Base-by-base conservation (phyloP, 441 rosid genomes). In the Euphorbia schlechtendalii region DNA sequence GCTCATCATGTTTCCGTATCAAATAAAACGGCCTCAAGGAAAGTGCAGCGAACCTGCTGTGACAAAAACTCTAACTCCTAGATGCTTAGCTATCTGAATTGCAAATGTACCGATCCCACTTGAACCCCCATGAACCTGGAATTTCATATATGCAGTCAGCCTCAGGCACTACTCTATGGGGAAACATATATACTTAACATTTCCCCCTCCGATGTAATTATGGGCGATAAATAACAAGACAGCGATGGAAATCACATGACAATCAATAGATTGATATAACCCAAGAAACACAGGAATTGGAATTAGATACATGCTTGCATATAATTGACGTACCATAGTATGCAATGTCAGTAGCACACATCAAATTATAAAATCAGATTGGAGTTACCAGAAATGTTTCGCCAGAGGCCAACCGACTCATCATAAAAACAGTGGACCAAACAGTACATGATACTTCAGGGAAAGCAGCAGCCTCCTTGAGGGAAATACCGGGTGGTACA, bases 101-200 rank as follows among this genome's bases (percentile, higher is more conserved):
- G 95, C 97, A 73, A 88, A 93, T 43, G 96, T 86, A 60, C 97
- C 97, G 46, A 93, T 84, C 62, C 97, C 98, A 74, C 96, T 93
- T 14, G 97, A 88, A 38, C 97, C 97, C 38, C 96, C 96, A 69
- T 93, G 97, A 77, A 93, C 73, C 96, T 90, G 71, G 25, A 71
- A 78, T 43, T 48, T 24, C 56, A 41, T 55, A 67, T n/a, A 63
- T 58, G 58, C n/a, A 60, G 25, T 58, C 34, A 38, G 53, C 61
- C 17, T 15, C 21, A 14, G 27, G 21, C 22, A 56, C 34, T 27
- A 12, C 51, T 30, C 40, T 6, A 25, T 40, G 32, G 9, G 9
- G 45, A 59, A 61, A 27, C 20, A 54, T 18, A 52, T n/a, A 38
- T 13, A 61, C 30, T 3, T 41, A 21, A 38, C 36, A 10, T 24